These are phyloP conservation scores for Funneliformis caledonium DNA, from an alignment of 371 early-diverging fungal species.

Conservation along the genomic window DNA sequence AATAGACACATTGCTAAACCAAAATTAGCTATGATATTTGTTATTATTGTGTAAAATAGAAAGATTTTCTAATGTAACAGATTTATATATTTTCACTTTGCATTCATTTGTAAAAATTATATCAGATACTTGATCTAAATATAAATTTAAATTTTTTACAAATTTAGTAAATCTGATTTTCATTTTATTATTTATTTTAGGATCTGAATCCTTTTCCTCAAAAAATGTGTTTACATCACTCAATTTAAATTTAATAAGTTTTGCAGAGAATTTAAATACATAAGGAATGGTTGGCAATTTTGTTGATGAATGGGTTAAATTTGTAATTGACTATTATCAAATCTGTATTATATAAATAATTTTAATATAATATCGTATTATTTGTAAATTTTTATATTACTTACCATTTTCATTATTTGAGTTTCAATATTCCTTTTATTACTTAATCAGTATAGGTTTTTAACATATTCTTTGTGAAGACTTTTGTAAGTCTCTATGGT, in stretches of 20 bases:
- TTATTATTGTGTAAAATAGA: too few species aligned
- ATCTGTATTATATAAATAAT: not conserved
- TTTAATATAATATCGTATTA: not conserved
- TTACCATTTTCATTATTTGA: constrained; percentile 20
- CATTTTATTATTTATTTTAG: not conserved
- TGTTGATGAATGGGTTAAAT: not conserved
- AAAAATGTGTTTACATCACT: not conserved
- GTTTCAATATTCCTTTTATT: constrained; percentile 1
- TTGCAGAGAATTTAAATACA: not conserved
- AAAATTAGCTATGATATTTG: too few species aligned
- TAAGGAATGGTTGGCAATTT: not conserved
- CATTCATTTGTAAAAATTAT: not conserved
- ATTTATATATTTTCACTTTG: too few species aligned
- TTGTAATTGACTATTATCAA: not conserved
- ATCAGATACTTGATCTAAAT: not conserved
- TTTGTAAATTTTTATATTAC: not conserved
- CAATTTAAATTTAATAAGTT: not conserved
- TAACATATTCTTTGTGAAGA: constrained; percentile 20
- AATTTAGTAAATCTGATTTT: not conserved
- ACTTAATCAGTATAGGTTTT: not conserved
- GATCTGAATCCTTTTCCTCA: not conserved
- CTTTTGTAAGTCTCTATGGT: constrained; percentile 10
- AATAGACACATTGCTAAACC: too few species aligned
- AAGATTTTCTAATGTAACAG: too few species aligned
- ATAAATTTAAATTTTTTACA: not conserved